These are phyloP conservation scores for Ogataea henricii DNA, from an alignment of 805 yeast species.

Conservation along the genomic window DNA sequence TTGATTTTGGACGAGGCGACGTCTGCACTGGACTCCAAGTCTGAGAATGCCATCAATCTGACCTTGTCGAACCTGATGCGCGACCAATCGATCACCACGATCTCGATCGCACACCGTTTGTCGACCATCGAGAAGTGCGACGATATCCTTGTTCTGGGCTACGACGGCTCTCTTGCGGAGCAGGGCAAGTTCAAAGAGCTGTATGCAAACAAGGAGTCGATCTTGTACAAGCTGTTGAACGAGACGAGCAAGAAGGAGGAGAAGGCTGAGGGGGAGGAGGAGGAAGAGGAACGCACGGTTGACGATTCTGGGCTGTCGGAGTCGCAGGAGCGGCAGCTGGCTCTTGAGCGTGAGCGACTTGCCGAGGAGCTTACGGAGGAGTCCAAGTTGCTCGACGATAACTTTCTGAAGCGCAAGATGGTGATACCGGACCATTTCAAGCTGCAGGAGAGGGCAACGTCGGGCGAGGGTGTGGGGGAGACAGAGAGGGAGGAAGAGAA, in stretches of 20 bases:
- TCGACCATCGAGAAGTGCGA: constrained; percentile 86
- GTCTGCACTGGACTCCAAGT: constrained; percentile 86
- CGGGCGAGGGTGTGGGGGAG: too few relatives aligned
- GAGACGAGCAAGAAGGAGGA: constrained; percentile 26
- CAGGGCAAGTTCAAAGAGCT: constrained; percentile 68
- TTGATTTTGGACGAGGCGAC: constrained; percentile 81
- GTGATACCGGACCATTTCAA: constrained; percentile 19
- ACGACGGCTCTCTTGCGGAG: constrained; percentile 75
- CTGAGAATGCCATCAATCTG: constrained; percentile 81
- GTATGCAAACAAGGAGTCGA: constrained; percentile 41
- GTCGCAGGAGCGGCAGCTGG: constrained; percentile 5
- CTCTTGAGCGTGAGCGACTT: constrained; percentile 3
- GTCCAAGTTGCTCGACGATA: constrained; percentile 17
- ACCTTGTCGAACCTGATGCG: constrained; percentile 61
- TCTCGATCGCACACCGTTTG: constrained; percentile 89
- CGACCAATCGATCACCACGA: constrained; percentile 67
- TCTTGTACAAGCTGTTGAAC: constrained; percentile 36
- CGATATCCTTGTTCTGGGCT: constrained; percentile 77
- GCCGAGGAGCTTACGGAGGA: constrained; percentile 20
- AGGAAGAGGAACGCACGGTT: constrained; percentile 10
- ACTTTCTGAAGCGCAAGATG: constrained; percentile 24
- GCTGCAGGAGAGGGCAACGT: too few relatives aligned
- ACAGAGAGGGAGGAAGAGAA: not conserved
- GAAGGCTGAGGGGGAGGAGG: constrained; percentile 14
- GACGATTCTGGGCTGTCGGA: constrained; percentile 6